Base-by-base conservation (phyloP, 139 green algal species). In the Asterochloris sp. region DNA sequence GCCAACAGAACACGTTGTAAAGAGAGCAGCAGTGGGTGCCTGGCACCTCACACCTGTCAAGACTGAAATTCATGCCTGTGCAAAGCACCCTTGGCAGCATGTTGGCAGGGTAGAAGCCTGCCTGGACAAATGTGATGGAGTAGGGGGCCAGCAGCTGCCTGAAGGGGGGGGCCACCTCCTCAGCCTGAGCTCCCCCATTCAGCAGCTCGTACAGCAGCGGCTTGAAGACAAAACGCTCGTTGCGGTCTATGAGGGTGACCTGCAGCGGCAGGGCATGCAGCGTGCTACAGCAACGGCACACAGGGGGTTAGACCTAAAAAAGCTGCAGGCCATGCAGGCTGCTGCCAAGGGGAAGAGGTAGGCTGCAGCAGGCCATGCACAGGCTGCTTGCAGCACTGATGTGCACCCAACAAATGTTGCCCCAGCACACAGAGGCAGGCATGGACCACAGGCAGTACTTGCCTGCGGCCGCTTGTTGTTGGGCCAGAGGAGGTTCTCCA, bases 191-290 rank as follows among this genome's bases (percentile, higher is more conserved):
- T 15, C 85, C 87, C 19, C 91, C 93, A 54, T 90, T 95, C 21
- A 99, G 78, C 64, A 99, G 90, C 90, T 99, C 97, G 86, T 99
- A 99, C 79, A 99, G 89, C 90, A 99, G 85, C 29, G 97, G 97
- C 90, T 99, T 99, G 91, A 99, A 99, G 12, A 98, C 89, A 87
- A 99, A 99, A 23, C 91, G 87, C 13, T 99, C 96, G 12, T 74
- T 89, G 83, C 96, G 88, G 88, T 99, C 97, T 27, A 99, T 91
- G 0, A 99, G 83, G 1, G 94, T 96, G 10, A 99, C 86, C 91
- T 96, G 88, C 76, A 68, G 73, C 24, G 26, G 24, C n/a, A 75
- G 66, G 19, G 66, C 21, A 71, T 26, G 19, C 21, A 21, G 21
- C 17, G 66, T 24, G 17, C 19, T 71, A 4, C 21, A 71, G 66